Conservation (phyloP, 2,329 filamentous ascomycete genomes). For the Stachybotrys echinatus region DNA sequence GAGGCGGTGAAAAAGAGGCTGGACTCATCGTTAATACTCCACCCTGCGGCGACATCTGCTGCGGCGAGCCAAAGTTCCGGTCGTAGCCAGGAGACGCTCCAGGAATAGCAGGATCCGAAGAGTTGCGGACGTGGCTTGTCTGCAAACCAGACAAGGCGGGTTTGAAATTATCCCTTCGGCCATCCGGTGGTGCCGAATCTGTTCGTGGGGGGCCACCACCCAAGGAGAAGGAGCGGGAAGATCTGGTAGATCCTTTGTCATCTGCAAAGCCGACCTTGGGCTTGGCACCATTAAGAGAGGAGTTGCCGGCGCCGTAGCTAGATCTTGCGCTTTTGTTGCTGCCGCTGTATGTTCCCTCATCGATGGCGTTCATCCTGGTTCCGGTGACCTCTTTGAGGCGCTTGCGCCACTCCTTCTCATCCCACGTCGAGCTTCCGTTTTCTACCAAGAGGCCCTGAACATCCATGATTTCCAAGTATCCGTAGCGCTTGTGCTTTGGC, state of each 20-base stretch:
- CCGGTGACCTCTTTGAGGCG: constrained; percentile 84
- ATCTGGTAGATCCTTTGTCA: constrained; percentile 42
- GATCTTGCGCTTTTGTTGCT: constrained; percentile 54
- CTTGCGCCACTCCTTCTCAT: constrained; percentile 83
- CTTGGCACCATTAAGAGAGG: constrained; percentile 21
- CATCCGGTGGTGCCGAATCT: constrained; percentile 45
- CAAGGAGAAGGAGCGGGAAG: constrained; percentile 47
- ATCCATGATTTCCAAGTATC: constrained; percentile 85
- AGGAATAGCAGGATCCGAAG: constrained; percentile 37
- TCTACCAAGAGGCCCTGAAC: constrained; percentile 75
- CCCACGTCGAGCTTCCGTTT: constrained; percentile 72
- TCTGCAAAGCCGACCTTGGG: constrained; percentile 54
- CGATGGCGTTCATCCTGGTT: constrained; percentile 64
- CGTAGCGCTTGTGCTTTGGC: constrained; percentile 81
- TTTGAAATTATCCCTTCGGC: constrained; percentile 29
- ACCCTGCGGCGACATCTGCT: background rate
- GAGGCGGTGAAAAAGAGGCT: constrained; percentile 24
- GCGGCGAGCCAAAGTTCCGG: background rate
- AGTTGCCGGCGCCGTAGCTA: constrained; percentile 35
- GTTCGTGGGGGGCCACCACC: constrained; percentile 35
- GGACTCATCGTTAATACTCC: constrained; percentile 45
- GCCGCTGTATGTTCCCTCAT: constrained; percentile 50
- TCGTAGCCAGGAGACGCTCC: constrained; percentile 9
- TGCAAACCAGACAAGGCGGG: constrained; percentile 25
- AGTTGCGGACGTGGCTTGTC: constrained; percentile 37